Base-by-base conservation (phyloP, 345 rosid genomes). In the Aethionema arabicum region DNA sequence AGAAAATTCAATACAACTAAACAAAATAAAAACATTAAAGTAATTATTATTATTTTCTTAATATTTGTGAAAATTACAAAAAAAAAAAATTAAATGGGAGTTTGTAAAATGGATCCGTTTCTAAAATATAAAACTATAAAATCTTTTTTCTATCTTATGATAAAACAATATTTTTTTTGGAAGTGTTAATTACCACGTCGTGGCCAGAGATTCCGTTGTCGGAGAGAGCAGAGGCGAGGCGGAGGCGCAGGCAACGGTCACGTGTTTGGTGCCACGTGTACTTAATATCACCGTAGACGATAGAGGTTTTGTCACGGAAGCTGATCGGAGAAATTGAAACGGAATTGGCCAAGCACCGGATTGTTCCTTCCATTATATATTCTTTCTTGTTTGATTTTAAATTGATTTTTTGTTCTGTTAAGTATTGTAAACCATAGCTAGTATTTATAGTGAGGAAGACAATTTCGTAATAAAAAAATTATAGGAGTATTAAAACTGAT, bases 231-330 rank as follows among this genome's bases (percentile, higher is more conserved):
- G 86, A 78, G 8, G 95, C 95, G 0, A 90, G 77, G 33, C 83
- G 84, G 67, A 72, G 46, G 33, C 83, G 84, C 65, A 72, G 46
- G 65, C 97, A 87, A 11, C 97, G 95, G 5, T 69, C 49, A 32
- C 74, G 78, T 8, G 95, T 87, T 49, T 85, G 87, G 0, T 3
- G 42, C 95, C 95, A 90, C 6, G 85, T 83, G 81, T 80, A 90
- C 15, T 69, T 77, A 31, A 71, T 56, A 5, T 70, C 67, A 16
- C 78, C 83, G 7, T 85, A 83, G 8, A 85, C 72, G 1, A 90
- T 8, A 8, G 95, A 90, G 64, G 77, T 68, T 4, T 83, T 87
- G 38, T 58, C 30, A 27, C 87, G 56, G 76, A 83, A 83, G 12
- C 82, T 82, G 36, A 82, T 7, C 27, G 92, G 97, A 31, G 90